Evolutionary conservation across 345 rosid genomes (phyloP), one percentile per base, ranked within the genome.

Genomic region (Syzygium oleosum): DNA sequence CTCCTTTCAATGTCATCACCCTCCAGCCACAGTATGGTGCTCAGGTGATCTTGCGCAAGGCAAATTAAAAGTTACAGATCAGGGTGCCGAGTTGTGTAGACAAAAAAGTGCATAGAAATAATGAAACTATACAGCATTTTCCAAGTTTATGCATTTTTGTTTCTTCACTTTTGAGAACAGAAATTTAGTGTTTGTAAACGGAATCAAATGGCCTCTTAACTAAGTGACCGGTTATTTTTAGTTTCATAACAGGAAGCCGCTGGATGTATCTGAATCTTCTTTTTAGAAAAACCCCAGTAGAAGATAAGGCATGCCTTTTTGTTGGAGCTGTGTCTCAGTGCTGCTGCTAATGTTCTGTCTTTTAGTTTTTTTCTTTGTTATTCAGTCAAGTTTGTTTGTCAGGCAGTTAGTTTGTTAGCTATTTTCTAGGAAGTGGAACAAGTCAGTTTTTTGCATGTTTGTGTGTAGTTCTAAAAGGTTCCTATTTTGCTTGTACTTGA

Each of bases 11-110:
- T 5, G 52, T 61, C 86, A 27, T 86, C 52, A 51, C 86, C 52
- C 84, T 86, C 63, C 77, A 86, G 21, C 90, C 90, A 21, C 84
- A 84, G 22, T 55, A 88, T 52, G 90, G 88, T 17, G 52, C 29
- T 58, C 88, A 23, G 16, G 53, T 88, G 23, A 86, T 83, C 11
- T 52, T 88, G 85, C 86, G 58, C 61, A 86, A 84, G 86, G 86
- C 86, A 52, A 84, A 84, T 27, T 84, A 84, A 17, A 53, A 51
- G 41, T 51, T n/a, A 51, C 15, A 22, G 12, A 17, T 27, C 16
- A 12, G 23, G 19, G 13, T 63, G 52, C 38, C 59, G 51, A 68
- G 38, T 8, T n/a, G 23, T 38, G 80, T 73, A 73, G 27, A 73
- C 27, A 73, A 73, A 73, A 19, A 19, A 12, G 6, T 31, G 23